These are phyloP conservation scores for Candida cerambycidarum DNA, from an alignment of 805 yeast genomes.

Conservation along the genomic window DNA sequence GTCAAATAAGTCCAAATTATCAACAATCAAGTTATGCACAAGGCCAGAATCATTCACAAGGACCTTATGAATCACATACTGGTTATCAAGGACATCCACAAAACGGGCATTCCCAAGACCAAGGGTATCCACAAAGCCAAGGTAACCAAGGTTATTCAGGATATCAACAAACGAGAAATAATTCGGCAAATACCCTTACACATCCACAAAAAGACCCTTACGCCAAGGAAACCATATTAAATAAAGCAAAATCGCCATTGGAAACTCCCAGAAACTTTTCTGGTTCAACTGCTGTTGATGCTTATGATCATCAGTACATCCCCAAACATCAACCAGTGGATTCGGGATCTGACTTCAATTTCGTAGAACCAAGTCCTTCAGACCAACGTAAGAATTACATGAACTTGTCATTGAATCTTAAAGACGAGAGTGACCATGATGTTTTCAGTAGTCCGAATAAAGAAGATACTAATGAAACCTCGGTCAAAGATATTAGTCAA, in stretches of 20 bases:
- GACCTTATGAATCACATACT: too few relatives aligned
- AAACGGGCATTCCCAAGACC: too few relatives aligned
- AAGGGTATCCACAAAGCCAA: too few relatives aligned
- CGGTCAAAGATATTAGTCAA: constrained; percentile 10
- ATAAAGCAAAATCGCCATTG: constrained; percentile 2
- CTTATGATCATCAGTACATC: constrained; percentile 9
- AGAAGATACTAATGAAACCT: constrained; percentile 12
- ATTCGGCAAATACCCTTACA: too few relatives aligned
- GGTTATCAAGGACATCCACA: too few relatives aligned
- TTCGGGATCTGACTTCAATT: constrained; percentile 14
- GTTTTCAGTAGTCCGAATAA: constrained; percentile 8
- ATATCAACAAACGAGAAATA: too few relatives aligned
- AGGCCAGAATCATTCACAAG: too few relatives aligned
- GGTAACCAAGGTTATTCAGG: too few relatives aligned
- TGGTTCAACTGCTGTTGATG: constrained; percentile 15
- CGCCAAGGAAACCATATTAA: neutral
- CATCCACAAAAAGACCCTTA: too few relatives aligned
- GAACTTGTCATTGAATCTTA: constrained; percentile 22
- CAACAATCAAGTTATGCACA: neutral
- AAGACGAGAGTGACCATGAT: constrained; percentile 3
- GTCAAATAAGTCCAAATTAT: neutral
- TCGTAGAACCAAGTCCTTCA: constrained; percentile 15
- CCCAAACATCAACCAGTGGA: constrained; percentile 10
- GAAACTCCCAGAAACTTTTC: constrained; percentile 13
- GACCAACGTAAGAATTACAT: constrained; percentile 20